A percentile compares a stretch with the other conserved stretches of the same genome.
phyloP scores from a whole-genome alignment of 1,284 basidiomycete species.

The Leccinum solheimii region DNA sequence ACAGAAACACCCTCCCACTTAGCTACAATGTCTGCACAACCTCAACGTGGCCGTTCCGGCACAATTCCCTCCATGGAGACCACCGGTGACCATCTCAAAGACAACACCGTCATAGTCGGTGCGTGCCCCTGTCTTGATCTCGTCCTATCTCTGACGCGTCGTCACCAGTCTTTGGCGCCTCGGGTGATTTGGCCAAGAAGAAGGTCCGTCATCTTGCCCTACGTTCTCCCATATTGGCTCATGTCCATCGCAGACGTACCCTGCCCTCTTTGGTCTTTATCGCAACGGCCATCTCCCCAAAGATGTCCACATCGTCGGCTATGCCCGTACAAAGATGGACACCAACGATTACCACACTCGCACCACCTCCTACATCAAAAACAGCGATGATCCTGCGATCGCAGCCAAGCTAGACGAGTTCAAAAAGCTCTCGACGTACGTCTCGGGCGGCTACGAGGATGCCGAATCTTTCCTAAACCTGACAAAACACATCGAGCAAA shows the following conservation, averaged over 20 bases:
- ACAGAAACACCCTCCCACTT: background rate
- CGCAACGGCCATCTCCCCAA: conserved; percentile 77
- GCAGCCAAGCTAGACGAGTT: conserved; percentile 75
- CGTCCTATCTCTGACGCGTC: conserved; percentile 12
- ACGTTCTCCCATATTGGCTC: conserved; percentile 12
- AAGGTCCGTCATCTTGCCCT: conserved; percentile 60
- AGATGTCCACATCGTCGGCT: conserved; percentile 88
- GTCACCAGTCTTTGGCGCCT: conserved; percentile 85
- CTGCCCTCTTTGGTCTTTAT: conserved; percentile 89
- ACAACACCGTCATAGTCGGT: conserved; percentile 89
- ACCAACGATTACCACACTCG: conserved; percentile 83
- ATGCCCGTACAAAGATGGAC: conserved; percentile 95
- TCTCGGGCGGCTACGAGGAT: conserved; percentile 88
- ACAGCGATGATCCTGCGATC: conserved; percentile 58
- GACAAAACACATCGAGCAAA: conserved; percentile 71
- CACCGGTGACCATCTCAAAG: conserved; percentile 68
- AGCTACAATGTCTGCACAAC: conserved; percentile 39
- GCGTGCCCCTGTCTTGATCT: conserved; percentile 32
- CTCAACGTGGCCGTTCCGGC: conserved; percentile 61
- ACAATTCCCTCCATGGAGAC: conserved; percentile 88
- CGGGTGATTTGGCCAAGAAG: conserved; percentile 98
- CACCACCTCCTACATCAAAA: conserved; percentile 82
- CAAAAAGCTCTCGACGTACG: conserved; percentile 76
- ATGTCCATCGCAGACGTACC: conserved; percentile 71
- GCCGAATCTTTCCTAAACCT: conserved; percentile 75